Evolutionary conservation across 805 yeast species (phyloP), one percentile per base, ranked within the genome.

Genomic region (Saturnispora ahearnii): DNA sequence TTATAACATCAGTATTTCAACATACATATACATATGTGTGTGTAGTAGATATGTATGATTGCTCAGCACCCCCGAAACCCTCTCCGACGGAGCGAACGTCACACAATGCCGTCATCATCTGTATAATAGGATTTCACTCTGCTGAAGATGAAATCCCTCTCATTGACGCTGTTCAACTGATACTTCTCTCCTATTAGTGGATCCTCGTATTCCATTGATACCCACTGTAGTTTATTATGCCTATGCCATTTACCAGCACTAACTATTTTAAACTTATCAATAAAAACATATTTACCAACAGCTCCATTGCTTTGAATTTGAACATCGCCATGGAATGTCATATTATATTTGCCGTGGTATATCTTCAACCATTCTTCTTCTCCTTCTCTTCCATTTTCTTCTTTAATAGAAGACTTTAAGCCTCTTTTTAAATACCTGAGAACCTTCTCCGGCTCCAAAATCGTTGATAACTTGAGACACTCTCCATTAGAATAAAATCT

Each of bases 401-500:
- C 24, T 18, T 21, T 22, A 21, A 18, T 5, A 5, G 12, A 22
- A 2, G 7, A 9, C 24, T 15, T 22, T 18, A 36, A 22, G 7
- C 12, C 21, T 11, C 26, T 2, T 18, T 36, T 15, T 11, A 38
- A 24, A 26, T 38, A 26, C 11, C 22, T 38, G 15, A 38, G 82
- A 1, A 89, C 81, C 41, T 68, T 63, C 2, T 65, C 62, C 0
- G 98, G 98, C 58, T 86, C 91, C 49, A 79, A 72, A 3, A 84
- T 76, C 0, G 95, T 78, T 28, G 87, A 73, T 29, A 86, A 73
- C 60, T 84, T 78, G 41, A 86, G 67, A 52, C 87, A 84, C 1
- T 76, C 69, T 0, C 98, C 97, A 59, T 85, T 84, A 0, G 82
- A 82, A 62, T 74, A 85, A 60, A 91, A 89, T 54, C 97, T 72